Conservation (phyloP, 148 eudicot species). For the Rheum nobile region DNA sequence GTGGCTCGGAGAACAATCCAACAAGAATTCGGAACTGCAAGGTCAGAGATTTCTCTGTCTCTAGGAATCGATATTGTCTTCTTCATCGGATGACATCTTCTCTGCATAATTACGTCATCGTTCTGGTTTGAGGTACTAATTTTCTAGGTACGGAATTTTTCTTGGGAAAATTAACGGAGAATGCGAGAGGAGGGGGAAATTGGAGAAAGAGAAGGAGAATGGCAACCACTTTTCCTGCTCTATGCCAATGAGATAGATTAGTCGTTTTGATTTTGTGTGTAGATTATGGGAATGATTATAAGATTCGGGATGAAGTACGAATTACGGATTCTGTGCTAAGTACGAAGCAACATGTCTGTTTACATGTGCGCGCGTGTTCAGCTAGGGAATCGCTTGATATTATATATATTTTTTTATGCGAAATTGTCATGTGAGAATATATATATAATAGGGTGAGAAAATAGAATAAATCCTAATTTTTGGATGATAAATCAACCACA, state of each 20-base stretch:
- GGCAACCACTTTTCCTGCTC: neutral
- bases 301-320: too few species aligned
- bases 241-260: neutral
- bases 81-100: neutral
- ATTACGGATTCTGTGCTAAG: too few species aligned
- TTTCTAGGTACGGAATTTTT: neutral
- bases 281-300: neutral
- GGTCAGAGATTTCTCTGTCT: neutral
- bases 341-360: too few species aligned
- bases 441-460: too few species aligned
- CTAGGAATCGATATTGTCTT: neutral
- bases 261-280: neutral
- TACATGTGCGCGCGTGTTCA: too few species aligned
- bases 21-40: neutral
- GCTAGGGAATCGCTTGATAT: too few species aligned
- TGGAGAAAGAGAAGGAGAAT: neutral
- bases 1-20: neutral
- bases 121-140: neutral
- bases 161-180: neutral
- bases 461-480: too few species aligned
- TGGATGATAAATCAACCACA: too few species aligned
- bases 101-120: neutral
- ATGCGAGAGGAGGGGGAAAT: neutral
- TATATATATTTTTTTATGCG: too few species aligned
- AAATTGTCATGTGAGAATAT: too few species aligned